phyloP scores from a whole-genome alignment of 345 rosid genomes.

The Orychophragmus violaceus region DNA sequence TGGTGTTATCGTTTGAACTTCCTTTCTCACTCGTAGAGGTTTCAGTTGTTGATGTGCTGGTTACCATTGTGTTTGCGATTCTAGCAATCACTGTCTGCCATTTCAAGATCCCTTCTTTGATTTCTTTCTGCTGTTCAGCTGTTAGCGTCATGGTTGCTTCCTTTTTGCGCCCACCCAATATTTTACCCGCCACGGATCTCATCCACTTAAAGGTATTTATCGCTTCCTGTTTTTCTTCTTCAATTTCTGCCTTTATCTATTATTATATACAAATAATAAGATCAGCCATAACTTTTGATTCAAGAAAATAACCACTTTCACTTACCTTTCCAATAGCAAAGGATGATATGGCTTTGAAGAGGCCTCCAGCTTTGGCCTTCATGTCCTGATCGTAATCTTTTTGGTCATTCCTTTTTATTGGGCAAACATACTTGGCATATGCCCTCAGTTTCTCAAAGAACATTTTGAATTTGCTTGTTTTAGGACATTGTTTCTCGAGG shows the following conservation, averaged over 20 bases:
- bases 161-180: neutral
- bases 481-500: too few relatives aligned
- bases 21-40: neutral
- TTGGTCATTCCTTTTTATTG: neutral
- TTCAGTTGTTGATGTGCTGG: neutral
- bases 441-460: constrained; percentile 17
- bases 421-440: constrained; percentile 14
- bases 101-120: constrained; percentile 23
- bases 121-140: constrained; percentile 13
- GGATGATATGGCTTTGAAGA: constrained; percentile 12
- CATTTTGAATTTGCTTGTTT: too few relatives aligned
- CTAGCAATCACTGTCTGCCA: constrained; percentile 13
- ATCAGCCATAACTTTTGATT: neutral
- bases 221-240: constrained; percentile 12
- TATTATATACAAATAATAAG: neutral
- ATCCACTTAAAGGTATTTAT: neutral
- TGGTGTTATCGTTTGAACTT: neutral
- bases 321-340: constrained; percentile 21
- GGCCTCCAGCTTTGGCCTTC: constrained; percentile 21
- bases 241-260: neutral
- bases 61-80: constrained; percentile 14
- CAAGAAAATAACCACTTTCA: neutral
- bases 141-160: constrained; percentile 3
- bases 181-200: neutral
- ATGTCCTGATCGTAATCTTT: too few relatives aligned